A percentile compares a stretch with the other conserved stretches of the same genome.
phyloP scores from a whole-genome alignment of 495 filamentous ascomycete species.

The Paragyromitra xinjiangensis region DNA sequence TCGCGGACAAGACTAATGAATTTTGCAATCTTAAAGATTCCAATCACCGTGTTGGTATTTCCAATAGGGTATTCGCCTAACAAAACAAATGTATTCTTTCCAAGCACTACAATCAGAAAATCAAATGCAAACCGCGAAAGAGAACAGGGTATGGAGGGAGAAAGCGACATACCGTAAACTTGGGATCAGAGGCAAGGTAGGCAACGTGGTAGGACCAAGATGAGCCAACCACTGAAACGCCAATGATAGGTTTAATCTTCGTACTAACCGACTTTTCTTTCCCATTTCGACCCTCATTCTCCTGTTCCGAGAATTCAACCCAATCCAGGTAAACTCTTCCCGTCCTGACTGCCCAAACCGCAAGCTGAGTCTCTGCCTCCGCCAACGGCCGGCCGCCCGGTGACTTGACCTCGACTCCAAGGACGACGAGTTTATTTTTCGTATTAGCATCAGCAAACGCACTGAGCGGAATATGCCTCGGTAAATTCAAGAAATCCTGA shows the following conservation, averaged over 20 bases:
- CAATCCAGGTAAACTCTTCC: slow-evolving; percentile 6
- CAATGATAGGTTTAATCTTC: slow-evolving; percentile 14
- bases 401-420: slow-evolving; percentile 6
- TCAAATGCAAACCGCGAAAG: not conserved
- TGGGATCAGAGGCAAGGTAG: not conserved
- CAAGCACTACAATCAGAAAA: not conserved
- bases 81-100: slow-evolving; percentile 12
- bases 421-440: no score
- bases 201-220: slow-evolving; percentile 2
- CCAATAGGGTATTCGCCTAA: not conserved
- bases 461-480: not conserved
- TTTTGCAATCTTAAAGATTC: slow-evolving; percentile 7
- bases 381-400: not conserved
- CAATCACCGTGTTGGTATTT: not conserved
- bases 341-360: slow-evolving; percentile 4
- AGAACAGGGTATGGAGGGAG: not conserved
- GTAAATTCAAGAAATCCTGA: no score
- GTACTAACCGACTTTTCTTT: not conserved
- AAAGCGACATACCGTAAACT: not conserved
- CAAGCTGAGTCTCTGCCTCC: slow-evolving; percentile 11
- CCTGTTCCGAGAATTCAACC: not conserved
- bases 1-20: not conserved
- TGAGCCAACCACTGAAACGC: slow-evolving; percentile 3
- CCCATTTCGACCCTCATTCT: not conserved
- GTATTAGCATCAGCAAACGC: not conserved